A percentile compares a stretch with the other conserved stretches of the same genome.
phyloP scores from a whole-genome alignment of 345 rosid species.

The Corymbia maculata region DNA sequence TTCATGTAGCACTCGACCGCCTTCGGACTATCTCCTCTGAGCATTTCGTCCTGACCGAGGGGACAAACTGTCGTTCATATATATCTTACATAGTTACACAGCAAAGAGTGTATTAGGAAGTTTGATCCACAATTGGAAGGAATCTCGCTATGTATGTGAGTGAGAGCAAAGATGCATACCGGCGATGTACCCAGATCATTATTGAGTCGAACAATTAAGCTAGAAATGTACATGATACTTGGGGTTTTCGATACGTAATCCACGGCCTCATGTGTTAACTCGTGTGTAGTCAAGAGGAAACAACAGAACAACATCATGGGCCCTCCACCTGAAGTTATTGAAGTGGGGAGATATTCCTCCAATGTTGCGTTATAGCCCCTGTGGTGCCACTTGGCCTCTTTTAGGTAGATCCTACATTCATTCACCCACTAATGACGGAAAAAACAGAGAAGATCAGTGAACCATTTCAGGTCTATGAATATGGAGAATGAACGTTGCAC shows the following conservation, averaged over 20 bases:
- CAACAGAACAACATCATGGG: neutral
- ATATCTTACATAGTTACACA: neutral
- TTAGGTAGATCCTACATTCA: neutral
- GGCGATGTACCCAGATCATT: slow-evolving; percentile 5
- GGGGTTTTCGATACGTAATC: neutral
- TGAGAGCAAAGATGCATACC: neutral
- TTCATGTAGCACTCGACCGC: slow-evolving; percentile 9
- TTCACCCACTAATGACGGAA: neutral
- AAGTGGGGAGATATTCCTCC: neutral
- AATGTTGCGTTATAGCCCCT: neutral
- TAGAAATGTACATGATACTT: neutral
- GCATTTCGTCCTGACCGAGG: neutral
- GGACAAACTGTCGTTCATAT: neutral
- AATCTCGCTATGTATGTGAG: neutral
- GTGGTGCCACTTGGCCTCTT: slow-evolving; percentile 9
- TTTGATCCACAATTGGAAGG: neutral
- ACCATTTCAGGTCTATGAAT: neutral
- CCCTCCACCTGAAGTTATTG: neutral
- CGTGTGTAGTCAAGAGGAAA: neutral
- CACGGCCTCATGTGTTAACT: neutral
- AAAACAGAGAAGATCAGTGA: neutral
- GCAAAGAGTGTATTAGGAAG: neutral
- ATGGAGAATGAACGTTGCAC: neutral
- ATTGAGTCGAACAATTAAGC: neutral
- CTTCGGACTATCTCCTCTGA: slow-evolving; percentile 10